phyloP scores from a whole-genome alignment of 2,329 filamentous ascomycete genomes.

The Gyromitra esculenta region DNA sequence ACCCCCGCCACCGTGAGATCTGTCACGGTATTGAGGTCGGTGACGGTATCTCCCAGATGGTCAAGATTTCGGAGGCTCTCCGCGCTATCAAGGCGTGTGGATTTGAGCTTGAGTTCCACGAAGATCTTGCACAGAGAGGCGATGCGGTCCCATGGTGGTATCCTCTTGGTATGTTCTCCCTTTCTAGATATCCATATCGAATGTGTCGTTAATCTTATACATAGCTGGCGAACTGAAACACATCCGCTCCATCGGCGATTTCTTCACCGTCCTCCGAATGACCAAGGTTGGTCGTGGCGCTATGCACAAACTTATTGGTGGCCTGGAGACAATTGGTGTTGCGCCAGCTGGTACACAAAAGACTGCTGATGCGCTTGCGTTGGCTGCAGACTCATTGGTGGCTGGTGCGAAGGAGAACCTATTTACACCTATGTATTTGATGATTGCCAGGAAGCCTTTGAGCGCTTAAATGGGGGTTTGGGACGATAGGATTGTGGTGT shows the following conservation, averaged over 20 bases:
- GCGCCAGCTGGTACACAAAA: constrained; percentile 88
- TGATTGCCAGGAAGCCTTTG: constrained; percentile 86
- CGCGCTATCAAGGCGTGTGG: constrained; percentile 86
- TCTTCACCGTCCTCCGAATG: constrained; percentile 87
- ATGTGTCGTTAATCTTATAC: constrained; percentile 2
- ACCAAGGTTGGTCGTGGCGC: constrained; percentile 80
- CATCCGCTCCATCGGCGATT: constrained; percentile 79
- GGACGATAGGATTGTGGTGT: neutral
- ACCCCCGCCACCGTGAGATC: constrained; percentile 86
- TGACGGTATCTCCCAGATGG: constrained; percentile 98
- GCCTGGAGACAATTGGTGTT: constrained; percentile 77
- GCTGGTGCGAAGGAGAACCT: constrained; percentile 81
- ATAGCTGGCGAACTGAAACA: constrained; percentile 81
- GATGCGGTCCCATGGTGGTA: constrained; percentile 92
- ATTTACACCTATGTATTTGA: constrained; percentile 99
- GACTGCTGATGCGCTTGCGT: constrained; percentile 88
- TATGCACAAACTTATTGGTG: constrained; percentile 79
- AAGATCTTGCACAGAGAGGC: constrained; percentile 82
- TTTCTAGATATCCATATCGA: neutral
- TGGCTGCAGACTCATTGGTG: constrained; percentile 84
- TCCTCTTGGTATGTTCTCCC: constrained; percentile 68
- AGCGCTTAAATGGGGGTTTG: constrained; percentile 40
- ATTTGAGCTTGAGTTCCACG: constrained; percentile 82
- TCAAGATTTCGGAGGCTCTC: constrained; percentile 81
- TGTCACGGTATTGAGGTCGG: constrained; percentile 94